Evolutionary conservation across 108 stramenopile species (phyloP).

Genomic region (Skeletonema tropicum): DNA sequence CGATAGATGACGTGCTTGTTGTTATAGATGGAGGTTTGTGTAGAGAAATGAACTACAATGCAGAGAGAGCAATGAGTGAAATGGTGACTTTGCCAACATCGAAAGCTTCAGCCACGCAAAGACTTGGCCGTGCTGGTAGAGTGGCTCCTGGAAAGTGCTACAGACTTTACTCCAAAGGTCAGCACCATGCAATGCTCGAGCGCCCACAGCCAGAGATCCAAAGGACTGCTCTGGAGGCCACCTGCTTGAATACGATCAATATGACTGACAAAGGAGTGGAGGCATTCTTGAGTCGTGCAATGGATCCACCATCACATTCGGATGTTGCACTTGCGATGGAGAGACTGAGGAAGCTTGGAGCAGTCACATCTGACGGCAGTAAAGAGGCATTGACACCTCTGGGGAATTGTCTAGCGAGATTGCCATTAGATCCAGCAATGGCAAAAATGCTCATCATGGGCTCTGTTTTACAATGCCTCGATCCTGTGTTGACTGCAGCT

Average conservation of each 20-base stretch:
- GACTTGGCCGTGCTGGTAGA: constrained; percentile 93
- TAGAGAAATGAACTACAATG: constrained; percentile 93
- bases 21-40: constrained; percentile 98
- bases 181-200: constrained; percentile 84
- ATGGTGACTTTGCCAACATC: constrained; percentile 94
- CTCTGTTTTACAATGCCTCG: constrained; percentile 61
- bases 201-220: constrained; percentile 92
- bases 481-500: constrained; percentile 71
- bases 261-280: constrained; percentile 49
- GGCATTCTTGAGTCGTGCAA: constrained; percentile 67
- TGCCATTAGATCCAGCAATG: constrained; percentile 81
- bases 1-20: constrained; percentile 98
- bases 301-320: constrained; percentile 74
- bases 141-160: constrained; percentile 98
- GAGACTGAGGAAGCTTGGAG: constrained; percentile 64
- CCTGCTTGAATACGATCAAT: constrained; percentile 64
- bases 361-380: constrained; percentile 31
- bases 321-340: constrained; percentile 49
- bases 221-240: constrained; percentile 88
- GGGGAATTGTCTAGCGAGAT: constrained; percentile 72
- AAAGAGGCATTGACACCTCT: constrained; percentile 72
- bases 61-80: constrained; percentile 95
- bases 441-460: constrained; percentile 77
- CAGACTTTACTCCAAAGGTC: constrained; percentile 93
- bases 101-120: constrained; percentile 88